Base-by-base conservation (phyloP, 2,329 filamentous ascomycete species). In the Claviceps pazoutovae region DNA sequence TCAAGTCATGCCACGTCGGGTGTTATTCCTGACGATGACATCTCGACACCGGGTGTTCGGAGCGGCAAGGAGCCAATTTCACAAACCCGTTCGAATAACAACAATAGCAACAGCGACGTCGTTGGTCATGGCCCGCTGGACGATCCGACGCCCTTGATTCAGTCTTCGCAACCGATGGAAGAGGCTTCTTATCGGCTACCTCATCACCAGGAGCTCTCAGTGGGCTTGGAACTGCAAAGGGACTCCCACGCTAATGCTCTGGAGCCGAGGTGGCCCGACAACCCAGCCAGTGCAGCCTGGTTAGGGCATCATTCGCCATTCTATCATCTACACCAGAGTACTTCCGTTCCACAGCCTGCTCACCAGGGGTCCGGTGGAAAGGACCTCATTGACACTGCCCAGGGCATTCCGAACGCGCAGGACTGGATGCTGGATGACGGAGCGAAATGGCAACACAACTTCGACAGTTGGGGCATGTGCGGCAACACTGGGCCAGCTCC, bases 351-450 rank as follows among this genome's bases (percentile, higher is more conserved):
- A 23, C 57, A 39, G 37, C 58, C 34, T 50, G 50, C 37, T 64
- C 59, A 52, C 54, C 56, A 51, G 65, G 53, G 26, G 8, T 23
- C 26, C 36, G 34, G 46, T 9, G 21, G 45, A 6, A 53, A 52
- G 13, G n/a, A 43, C 6, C 16, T 36, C 8, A 19, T 7, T 42
- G 43, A 16, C 16, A 56, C 39, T 59, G 43, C 47, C 61, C 53
- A 52, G 61, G 51, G 16, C 52, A 61, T 55, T 64, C 65, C 5
- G 45, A 76, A 79, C 54, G 71, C 72, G 8, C 72, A 76, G 54
- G 74, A 79, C 41, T 81, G 75, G 74, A 76, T 79, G 57, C 62
- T 80, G 19, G 78, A 71, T 50, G 78, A 80, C 54, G 72, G 76
- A 17, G 75, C 74, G 26, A 75, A 70, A 54, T 79, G 76, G 75